These are phyloP conservation scores for Barnettozyma populi DNA, from an alignment of 805 yeast genomes.

Conservation along the genomic window DNA sequence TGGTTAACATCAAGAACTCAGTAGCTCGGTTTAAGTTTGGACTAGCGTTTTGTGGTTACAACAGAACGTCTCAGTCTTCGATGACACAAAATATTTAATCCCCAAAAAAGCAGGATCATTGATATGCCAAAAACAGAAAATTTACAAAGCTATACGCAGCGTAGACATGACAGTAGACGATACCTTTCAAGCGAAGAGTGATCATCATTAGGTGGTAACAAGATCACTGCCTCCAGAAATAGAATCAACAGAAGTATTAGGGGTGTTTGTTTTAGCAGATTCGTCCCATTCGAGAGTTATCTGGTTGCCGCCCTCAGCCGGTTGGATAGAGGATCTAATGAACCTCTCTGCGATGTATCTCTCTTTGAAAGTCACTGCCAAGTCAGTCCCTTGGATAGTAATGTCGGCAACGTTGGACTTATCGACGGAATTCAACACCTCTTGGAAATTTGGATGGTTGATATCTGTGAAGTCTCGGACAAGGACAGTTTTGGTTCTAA, in stretches of 20 bases:
- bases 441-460: slow-evolving; percentile 12
- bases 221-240: slow-evolving; percentile 1
- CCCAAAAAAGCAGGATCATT: too few species aligned
- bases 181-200: not conserved
- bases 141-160: not conserved
- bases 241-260: not conserved
- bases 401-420: slow-evolving; percentile 11
- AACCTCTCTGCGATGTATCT: slow-evolving; percentile 23
- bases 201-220: not conserved
- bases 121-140: not conserved
- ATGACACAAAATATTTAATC: not conserved
- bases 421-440: slow-evolving; percentile 13
- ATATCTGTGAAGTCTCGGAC: slow-evolving; percentile 16
- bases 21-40: not conserved
- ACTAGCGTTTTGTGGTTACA: not conserved
- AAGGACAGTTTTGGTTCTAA: slow-evolving; percentile 21
- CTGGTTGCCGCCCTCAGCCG: slow-evolving; percentile 5
- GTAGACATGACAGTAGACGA: not conserved
- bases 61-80: not conserved
- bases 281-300: slow-evolving; percentile 22
- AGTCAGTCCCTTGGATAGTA: slow-evolving; percentile 4
- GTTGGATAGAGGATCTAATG: slow-evolving; percentile 10
- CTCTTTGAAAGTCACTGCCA: slow-evolving; percentile 19
- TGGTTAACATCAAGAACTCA: not conserved
- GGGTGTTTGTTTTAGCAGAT: slow-evolving; percentile 6